Conservation (phyloP, 495 filamentous ascomycete species). For the Aspergillus nanangensis region DNA sequence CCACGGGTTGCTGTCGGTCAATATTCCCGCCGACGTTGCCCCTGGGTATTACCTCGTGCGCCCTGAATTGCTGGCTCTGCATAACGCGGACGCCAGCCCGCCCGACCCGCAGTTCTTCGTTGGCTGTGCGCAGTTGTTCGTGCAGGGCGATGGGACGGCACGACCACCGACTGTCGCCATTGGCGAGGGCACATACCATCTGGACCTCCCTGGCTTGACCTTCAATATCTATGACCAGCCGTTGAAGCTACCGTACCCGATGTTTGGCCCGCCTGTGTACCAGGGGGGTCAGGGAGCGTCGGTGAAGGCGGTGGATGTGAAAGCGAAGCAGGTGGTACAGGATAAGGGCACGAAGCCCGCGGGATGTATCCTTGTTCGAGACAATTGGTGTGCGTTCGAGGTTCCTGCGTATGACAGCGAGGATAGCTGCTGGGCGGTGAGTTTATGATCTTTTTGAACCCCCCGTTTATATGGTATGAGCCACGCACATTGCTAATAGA, state of each 20-base stretch:
- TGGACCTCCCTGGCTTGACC: conserved; percentile 46
- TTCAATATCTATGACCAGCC: conserved; percentile 57
- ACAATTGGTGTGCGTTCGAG: conserved; percentile 66
- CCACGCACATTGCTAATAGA: not conserved
- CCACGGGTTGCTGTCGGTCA: conserved; percentile 57
- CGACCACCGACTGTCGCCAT: conserved; percentile 53
- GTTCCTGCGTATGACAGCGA: conserved; percentile 48
- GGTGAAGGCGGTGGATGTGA: not conserved
- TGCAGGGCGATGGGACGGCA: conserved; percentile 42
- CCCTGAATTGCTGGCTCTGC: conserved; percentile 64
- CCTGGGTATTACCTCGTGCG: conserved; percentile 66
- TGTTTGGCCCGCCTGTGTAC: conserved; percentile 55
- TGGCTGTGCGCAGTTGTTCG: conserved; percentile 67
- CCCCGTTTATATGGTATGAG: not conserved
- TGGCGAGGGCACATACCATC: conserved; percentile 53
- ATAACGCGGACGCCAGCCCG: conserved; percentile 43
- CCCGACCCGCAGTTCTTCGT: conserved; percentile 61
- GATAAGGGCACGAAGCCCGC: conserved; percentile 39
- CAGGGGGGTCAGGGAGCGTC: conserved; percentile 4
- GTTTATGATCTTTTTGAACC: not conserved
- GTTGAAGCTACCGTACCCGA: conserved; percentile 45
- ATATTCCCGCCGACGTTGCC: conserved; percentile 54
- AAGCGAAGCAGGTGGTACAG: conserved; percentile 13
- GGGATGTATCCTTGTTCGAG: conserved; percentile 58
- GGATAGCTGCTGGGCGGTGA: conserved; percentile 52